A percentile compares a stretch with the other conserved stretches of the same genome.
These are phyloP conservation scores for Blastobotrys buckinghamii DNA, from an alignment of 1,139 yeast genomes.

Conservation along the genomic window DNA sequence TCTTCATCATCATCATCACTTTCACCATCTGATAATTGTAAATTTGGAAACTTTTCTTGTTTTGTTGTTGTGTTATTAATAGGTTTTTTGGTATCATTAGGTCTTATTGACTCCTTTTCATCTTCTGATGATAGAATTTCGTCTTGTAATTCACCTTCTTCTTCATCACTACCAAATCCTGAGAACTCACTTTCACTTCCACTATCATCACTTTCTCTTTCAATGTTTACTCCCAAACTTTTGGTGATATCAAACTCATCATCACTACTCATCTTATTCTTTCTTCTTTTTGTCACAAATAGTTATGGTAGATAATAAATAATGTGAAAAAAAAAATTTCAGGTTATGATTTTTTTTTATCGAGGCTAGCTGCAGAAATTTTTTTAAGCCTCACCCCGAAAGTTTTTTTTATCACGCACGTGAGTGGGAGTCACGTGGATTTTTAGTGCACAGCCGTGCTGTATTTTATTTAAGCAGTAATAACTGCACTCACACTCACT, in stretches of 20 bases:
- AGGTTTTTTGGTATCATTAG: slow-evolving; percentile 50
- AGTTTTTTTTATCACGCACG: no score
- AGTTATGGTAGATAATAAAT: not conserved
- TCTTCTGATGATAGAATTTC: slow-evolving; percentile 49
- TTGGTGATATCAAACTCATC: slow-evolving; percentile 10
- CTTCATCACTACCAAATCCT: slow-evolving; percentile 1
- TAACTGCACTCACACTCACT: no score
- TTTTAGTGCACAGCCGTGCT: no score
- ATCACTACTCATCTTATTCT: slow-evolving; percentile 1
- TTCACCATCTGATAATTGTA: slow-evolving; percentile 66
- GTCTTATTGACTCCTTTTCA: slow-evolving; percentile 33
- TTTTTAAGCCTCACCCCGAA: no score
- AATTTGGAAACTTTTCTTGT: slow-evolving; percentile 41
- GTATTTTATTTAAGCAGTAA: no score
- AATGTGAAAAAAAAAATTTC: not conserved
- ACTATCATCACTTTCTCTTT: not conserved
- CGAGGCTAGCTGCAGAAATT: no score
- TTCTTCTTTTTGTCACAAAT: not conserved
- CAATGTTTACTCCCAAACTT: not conserved
- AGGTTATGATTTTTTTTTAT: no score
- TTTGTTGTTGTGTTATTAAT: slow-evolving; percentile 39
- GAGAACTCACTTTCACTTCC: not conserved
- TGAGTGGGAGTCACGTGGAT: no score
- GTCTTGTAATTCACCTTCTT: slow-evolving; percentile 44
- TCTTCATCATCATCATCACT: slow-evolving; percentile 40